Conservation (phyloP, 2,329 filamentous ascomycete genomes). For the Lachnellula cervina region DNA sequence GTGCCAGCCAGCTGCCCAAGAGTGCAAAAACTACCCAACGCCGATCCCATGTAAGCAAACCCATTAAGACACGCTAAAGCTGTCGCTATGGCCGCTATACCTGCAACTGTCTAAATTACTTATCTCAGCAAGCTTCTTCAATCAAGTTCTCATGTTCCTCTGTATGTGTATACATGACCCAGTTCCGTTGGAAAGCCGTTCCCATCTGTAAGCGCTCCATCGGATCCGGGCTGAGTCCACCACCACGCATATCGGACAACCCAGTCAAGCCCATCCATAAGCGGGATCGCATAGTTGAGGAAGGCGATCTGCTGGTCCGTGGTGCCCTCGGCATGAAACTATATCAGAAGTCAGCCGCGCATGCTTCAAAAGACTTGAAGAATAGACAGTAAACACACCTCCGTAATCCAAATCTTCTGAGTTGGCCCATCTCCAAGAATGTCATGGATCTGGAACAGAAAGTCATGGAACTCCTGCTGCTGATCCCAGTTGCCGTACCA, state of each 20-base stretch:
- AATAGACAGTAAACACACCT: slow-evolving; percentile 13
- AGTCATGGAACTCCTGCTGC: slow-evolving; percentile 34
- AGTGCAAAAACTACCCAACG: too few relatives aligned
- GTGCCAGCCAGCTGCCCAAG: too few relatives aligned
- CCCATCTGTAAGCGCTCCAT: background rate
- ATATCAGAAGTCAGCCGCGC: slow-evolving; percentile 29
- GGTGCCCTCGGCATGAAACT: slow-evolving; percentile 32
- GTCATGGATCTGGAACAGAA: slow-evolving; percentile 32
- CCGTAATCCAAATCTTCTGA: slow-evolving; percentile 13
- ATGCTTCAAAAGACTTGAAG: background rate
- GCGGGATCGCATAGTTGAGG: slow-evolving; percentile 36
- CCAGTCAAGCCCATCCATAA: slow-evolving; percentile 35
- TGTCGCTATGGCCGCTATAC: too few relatives aligned
- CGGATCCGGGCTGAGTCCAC: background rate
- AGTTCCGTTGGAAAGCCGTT: background rate
- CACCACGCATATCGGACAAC: slow-evolving; percentile 36
- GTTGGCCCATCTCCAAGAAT: background rate
- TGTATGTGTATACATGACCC: background rate
- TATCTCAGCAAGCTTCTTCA: background rate
- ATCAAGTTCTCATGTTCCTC: background rate
- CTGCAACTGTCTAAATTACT: background rate
- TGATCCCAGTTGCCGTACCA: slow-evolving; percentile 26
- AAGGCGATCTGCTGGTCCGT: slow-evolving; percentile 32
- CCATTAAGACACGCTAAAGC: too few relatives aligned
- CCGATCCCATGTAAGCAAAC: too few relatives aligned